Percentiles rank a stretch among this genome's conserved stretches.
These are phyloP conservation scores for Panus rudis DNA, from an alignment of 768 basidiomycete species.

Conservation along the genomic window DNA sequence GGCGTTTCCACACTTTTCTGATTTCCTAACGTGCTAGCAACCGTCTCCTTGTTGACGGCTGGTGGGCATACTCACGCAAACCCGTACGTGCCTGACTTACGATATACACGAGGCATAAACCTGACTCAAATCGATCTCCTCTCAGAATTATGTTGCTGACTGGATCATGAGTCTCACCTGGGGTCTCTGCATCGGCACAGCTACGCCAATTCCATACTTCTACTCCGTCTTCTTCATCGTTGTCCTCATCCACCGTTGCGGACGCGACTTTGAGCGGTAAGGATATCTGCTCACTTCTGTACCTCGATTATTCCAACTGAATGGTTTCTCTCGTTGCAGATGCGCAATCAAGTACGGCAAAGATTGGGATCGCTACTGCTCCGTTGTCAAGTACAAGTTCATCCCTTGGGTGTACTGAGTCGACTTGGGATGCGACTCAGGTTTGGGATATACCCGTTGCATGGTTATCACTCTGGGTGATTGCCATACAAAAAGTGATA, in stretches of 20 bases:
- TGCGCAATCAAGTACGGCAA: conserved; percentile 90
- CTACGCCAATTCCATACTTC: conserved; percentile 88
- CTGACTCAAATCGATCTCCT: too few species aligned
- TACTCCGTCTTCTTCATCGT: conserved; percentile 95
- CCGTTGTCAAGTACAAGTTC: conserved; percentile 84
- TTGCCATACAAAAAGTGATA: too few species aligned
- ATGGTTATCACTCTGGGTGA: too few species aligned
- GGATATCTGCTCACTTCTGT: conserved; percentile 19
- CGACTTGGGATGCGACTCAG: too few species aligned
- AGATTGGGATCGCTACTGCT: conserved; percentile 89
- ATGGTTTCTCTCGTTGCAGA: conserved; percentile 25
- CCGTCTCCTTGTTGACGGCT: conserved; percentile 84
- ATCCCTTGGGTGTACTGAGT: conserved; percentile 81
- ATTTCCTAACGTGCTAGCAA: conserved; percentile 42
- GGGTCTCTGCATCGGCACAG: conserved; percentile 71
- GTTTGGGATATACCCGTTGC: too few species aligned
- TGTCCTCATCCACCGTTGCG: conserved; percentile 85
- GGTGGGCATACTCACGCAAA: conserved; percentile 94
- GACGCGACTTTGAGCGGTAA: conserved; percentile 90
- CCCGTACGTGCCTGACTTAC: conserved; percentile 48
- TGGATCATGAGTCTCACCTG: conserved; percentile 82
- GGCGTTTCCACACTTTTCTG: not conserved
- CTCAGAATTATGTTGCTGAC: conserved; percentile 89
- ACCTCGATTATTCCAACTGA: not conserved
- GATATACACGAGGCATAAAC: not conserved